Evolutionary conservation across 805 yeast species (phyloP), one percentile per base, ranked within the genome.

Genomic region (Candida suzukii): DNA sequence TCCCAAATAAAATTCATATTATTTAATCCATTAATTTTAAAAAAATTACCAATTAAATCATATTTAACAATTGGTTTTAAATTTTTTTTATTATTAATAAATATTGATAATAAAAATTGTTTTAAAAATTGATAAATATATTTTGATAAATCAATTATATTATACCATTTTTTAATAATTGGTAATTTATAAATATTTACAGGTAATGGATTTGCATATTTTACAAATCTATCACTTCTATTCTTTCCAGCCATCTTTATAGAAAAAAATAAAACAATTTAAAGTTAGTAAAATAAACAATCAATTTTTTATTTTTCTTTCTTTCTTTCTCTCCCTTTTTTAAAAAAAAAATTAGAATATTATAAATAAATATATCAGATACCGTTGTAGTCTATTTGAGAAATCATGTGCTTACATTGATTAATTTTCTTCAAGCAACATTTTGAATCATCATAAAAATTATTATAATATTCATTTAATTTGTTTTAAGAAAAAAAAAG

Each of bases 351-450:
- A n/a, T n/a, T n/a, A n/a, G n/a, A n/a, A n/a, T n/a, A n/a, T n/a
- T 17, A 12, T 29, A 5, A 29, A 9, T 27, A 27, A 27, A n/a
- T 26, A 37, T 51, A 35, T 83, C 95, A 86, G 95, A 86, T 86
- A 86, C 95, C 95, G 95, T 86, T 86, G 95, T 86, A 86, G 95
- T 86, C 95, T 80, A 35, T 35, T 76, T 76, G 79, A 74, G 80
- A 74, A 78, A 77, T 76, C 80, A 66, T 58, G 82, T 73, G 80
- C 84, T 72, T 76, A 77, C 86, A 79, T 57, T 52, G 77, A 60
- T 57, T 50, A 60, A 43, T 11, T 31, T 31, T 31, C 35, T 35
- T 70, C 74, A 58, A 67, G 73, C 71, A 61, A 66, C 65, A 52
- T 41, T 20, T 8, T 11, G 16, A 54, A 48, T 61, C 64, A 60